phyloP scores from a whole-genome alignment of 169 alveolate species.

The Plasmodium relictum region DNA sequence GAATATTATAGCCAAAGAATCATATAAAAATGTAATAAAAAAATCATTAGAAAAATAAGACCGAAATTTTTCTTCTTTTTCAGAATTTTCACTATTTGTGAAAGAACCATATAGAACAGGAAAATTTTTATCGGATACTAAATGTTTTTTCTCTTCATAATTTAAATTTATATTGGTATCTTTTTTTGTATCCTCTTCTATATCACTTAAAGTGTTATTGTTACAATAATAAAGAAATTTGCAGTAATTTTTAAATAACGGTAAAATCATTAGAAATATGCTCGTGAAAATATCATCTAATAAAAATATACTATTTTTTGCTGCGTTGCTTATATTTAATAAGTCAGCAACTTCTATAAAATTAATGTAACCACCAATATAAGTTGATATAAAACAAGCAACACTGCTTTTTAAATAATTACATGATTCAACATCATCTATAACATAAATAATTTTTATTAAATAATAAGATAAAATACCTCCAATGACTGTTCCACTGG shows the following conservation, averaged over 20 bases:
- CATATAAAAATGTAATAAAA: slow-evolving; percentile 21
- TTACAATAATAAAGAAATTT: slow-evolving; percentile 1
- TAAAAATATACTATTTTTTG: slow-evolving; percentile 31
- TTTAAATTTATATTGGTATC: neutral
- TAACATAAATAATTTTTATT: slow-evolving; percentile 12
- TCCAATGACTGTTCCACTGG: slow-evolving; percentile 31
- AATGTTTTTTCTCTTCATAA: neutral
- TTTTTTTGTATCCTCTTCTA: neutral
- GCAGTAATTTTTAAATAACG: slow-evolving; percentile 14
- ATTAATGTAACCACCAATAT: slow-evolving; percentile 55
- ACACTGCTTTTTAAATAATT: slow-evolving; percentile 11
- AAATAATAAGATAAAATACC: slow-evolving; percentile 26
- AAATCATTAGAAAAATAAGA: neutral
- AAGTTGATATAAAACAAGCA: slow-evolving; percentile 41
- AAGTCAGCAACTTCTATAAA: slow-evolving; percentile 39
- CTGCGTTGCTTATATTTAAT: slow-evolving; percentile 13
- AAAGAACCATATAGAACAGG: slow-evolving; percentile 20
- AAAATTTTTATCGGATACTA: neutral
- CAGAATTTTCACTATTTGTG: slow-evolving; percentile 3
- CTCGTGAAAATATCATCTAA: slow-evolving; percentile 61
- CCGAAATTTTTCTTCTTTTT: neutral
- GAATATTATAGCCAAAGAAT: slow-evolving; percentile 24
- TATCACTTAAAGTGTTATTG: neutral
- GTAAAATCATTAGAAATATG: slow-evolving; percentile 39
- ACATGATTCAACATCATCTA: neutral